Base-by-base conservation (phyloP, 2,329 filamentous ascomycete genomes). In the Diaporthe sp. region DNA sequence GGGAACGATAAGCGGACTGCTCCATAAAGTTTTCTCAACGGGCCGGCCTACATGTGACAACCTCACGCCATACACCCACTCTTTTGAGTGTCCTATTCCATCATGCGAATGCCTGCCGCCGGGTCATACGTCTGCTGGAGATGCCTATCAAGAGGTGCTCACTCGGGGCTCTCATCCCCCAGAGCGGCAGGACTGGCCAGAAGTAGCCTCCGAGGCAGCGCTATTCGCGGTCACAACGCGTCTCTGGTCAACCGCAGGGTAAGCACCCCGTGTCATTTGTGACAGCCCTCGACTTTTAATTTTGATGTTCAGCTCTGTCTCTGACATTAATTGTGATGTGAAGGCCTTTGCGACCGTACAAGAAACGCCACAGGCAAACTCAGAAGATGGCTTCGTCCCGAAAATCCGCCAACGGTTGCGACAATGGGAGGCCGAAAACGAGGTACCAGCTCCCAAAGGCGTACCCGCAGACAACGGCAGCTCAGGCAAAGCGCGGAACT, bases 401-500 rank as follows among this genome's bases (percentile, higher is more conserved):
- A 13, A 37, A 2, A 86, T 89, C 57, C 85, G 87, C 51, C 78
- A 86, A 51, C 82, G 82, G 19, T 82, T 90, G 37, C 82, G 82
- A 39, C 77, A 79, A 78, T 89, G 87, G 87, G 82, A 85, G 62
- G 71, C 77, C 22, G 80, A 84, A 70, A 84, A 88, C 72, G 79
- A 80, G 13, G 74, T 73, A 28, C 76, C 78, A 51, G 76, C 75
- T 4, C 77, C 79, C 5, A 65, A 57, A 15, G 77, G 46, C 17
- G 37, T 83, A 13, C 59, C 82, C 17, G 9, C 42, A 6, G 85
- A 88, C 73, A 61, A 76, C 7, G 78, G 82, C 5, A 74, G 77
- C 0, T 9, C 72, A 1, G 83, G 82, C 12, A 75, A 76, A 9
- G 73, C 84, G 19, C 76, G 78, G 62, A 87, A 87, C 77, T 78